Evolutionary conservation across 306 rosid genomes (phyloP), one percentile per base, ranked within the genome.

Genomic region (Ziziphus jujuba): DNA sequence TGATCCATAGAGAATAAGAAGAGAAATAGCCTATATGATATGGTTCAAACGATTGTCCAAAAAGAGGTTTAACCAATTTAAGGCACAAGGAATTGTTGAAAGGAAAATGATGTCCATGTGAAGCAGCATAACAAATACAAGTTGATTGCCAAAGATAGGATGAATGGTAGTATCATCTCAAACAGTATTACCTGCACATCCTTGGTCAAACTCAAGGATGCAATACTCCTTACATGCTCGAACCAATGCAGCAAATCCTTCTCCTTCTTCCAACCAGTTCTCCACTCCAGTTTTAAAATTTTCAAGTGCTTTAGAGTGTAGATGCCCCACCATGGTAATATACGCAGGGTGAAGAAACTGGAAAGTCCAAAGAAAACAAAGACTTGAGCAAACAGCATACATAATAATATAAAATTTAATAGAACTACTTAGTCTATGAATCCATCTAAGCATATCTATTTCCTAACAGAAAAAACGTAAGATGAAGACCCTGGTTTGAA

Each of bases 331-430:
- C 86, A 85, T 55, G 61, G 85, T 66, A 47, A 76, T 71, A 75
- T 83, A 89, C 23, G 87, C 82, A 76, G 96, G 87, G 75, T 83
- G 66, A 65, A 91, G 86, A 61, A 79, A 61, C 98, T 91, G 95
- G n/a, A 78, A 71, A 80, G 65, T 67, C 64, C 80, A 79, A 16
- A 44, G 2, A 31, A 25, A 58, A 51, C 7, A 7, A 19, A 56
- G 19, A 49, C 51, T 56, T n/a, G 5, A 24, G 43, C 17, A 67
- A 56, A 19, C 21, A 5, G 11, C n/a, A 52, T 8, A 50, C 5
- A 19, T 50, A 1, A n/a, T 16, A n/a, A n/a, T 14, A 17, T 50
- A 50, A 50, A 50, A 16, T 17, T 7, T 16, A 50, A 16, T 17
- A 50, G 9, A 38, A 38, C 13, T 40, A 40, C 45, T 40, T 38